Base-by-base conservation (phyloP, 2,329 filamentous ascomycete species). In the Epichloe typhina region DNA sequence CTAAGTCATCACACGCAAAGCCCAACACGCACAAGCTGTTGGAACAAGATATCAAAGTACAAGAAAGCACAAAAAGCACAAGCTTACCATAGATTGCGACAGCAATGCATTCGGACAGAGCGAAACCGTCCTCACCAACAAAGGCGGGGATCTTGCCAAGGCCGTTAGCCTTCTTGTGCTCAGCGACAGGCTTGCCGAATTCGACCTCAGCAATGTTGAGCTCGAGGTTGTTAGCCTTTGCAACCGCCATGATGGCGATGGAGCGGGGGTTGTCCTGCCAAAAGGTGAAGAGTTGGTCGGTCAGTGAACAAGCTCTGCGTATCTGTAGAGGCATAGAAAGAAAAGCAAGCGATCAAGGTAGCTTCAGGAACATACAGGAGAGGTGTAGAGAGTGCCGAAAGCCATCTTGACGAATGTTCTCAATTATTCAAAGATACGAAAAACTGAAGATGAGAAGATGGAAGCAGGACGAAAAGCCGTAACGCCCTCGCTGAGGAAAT, bases 331-430 rank as follows among this genome's bases (percentile, higher is more conserved):
- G 7, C 26, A 31, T 11, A 11, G 53, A 56, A 54, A 43, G 56
- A 50, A 19, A 53, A 49, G 54, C 54, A 46, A 19, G 4, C 5
- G 43, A 53, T 6, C 5, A 17, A 37, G 8, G 5, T 6, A 17
- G 11, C 23, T 48, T 6, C 33, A 21, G 39, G 50, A 54, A 47
- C 71, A 62, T 83, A 95, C 91, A 75, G 80, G 69, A 72, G 80
- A 82, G 69, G 85, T 86, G 82, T 93, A 97, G 67, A 98, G 82
- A 79, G 95, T 98, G 76, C 93, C 93, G 81, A 98, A 97, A 69
- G 87, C 79, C 86, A 95, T 94, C 71, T 80, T 88, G 76, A 69
- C 65, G 66, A 63, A 59, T 57, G 26, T 50, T 49, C 26, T 42
- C 26, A 26, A 56, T 54, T 53, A 53, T 53, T 41, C 15, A 47